Evolutionary conservation across 169 alveolate species (phyloP), one percentile per base, ranked within the genome.

Genomic region (Plasmodium adleri): DNA sequence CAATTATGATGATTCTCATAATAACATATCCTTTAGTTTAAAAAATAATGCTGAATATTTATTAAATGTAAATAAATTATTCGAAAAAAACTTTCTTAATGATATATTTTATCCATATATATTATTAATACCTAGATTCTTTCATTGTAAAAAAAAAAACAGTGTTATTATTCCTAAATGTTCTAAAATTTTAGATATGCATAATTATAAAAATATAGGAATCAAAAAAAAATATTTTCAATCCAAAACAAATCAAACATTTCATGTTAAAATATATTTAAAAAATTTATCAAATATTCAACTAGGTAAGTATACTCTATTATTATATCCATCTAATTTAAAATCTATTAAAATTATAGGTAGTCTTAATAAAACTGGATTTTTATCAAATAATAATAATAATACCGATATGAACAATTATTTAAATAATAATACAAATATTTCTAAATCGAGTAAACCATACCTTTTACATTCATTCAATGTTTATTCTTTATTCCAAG

Each of bases 91-190:
- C 24, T 43, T 71, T 26, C 22, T 73, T 3, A 60, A 86, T 54
- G 87, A 86, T 45, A 17, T 86, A 5, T 86, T 86, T 56, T 86
- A 59, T 64, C 88, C 92, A 32, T 64, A 50, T 32, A 20, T 86
- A 28, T 47, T 86, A 28, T 1, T 86, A 49, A 13, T 10, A 7
- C 92, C 92, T n/a, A 47, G 50, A 4, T 71, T 86, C 3, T 49
- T 59, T 32, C 71, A 86, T 22, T 86, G 92, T 47, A 86, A 72
- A 86, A 86, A 86, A 62, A 86, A 52, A 54, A 86, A 73, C 24
- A 86, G 88, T 73, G 86, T 86, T 24, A 72, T 86, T 13, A 72
- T 86, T 5, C 92, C 92, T 0, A 86, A 49, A 12, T 86, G 92
- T 26, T 86, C 92, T 6, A 86, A 20, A 86, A 73, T 32, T 32